phyloP scores from a whole-genome alignment of 768 basidiomycete genomes.

The Panus rudis region DNA sequence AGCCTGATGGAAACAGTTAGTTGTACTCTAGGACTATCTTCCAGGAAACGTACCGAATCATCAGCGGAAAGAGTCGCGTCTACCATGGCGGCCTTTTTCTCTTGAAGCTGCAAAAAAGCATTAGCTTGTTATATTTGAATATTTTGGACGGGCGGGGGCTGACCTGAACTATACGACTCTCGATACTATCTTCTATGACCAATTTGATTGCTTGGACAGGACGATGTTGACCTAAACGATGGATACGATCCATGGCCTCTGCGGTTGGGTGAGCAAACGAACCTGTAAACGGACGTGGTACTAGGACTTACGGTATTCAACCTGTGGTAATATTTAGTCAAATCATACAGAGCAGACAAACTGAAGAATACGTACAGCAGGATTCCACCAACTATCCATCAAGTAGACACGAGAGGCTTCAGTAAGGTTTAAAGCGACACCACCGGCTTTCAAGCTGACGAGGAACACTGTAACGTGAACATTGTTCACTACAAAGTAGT shows the following conservation, averaged over 20 bases:
- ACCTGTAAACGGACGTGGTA: background rate
- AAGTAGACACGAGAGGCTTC: constrained; percentile 91
- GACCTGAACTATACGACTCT: constrained; percentile 87
- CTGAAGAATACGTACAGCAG: constrained; percentile 46
- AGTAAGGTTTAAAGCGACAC: constrained; percentile 84
- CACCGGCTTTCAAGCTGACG: constrained; percentile 92
- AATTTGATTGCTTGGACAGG: constrained; percentile 93
- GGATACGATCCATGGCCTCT: constrained; percentile 98
- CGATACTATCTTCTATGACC: constrained; percentile 94
- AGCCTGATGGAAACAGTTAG: constrained; percentile 37
- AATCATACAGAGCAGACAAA: background rate
- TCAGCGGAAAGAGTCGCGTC: constrained; percentile 80
- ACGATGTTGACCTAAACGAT: constrained; percentile 89
- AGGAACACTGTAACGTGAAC: constrained; percentile 96
- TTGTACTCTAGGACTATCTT: background rate
- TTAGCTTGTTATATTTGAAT: no score
- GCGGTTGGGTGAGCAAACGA: constrained; percentile 17
- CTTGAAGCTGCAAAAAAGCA: constrained; percentile 56
- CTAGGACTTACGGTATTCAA: constrained; percentile 66
- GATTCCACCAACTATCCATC: constrained; percentile 99
- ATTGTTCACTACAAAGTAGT: constrained; percentile 63
- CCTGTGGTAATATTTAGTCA: constrained; percentile 26
- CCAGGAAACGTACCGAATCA: constrained; percentile 49
- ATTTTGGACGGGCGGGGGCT: constrained; percentile 7
- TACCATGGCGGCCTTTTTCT: constrained; percentile 95